phyloP scores from a whole-genome alignment of 2,329 filamentous ascomycete species.

The Penicillium sp. region DNA sequence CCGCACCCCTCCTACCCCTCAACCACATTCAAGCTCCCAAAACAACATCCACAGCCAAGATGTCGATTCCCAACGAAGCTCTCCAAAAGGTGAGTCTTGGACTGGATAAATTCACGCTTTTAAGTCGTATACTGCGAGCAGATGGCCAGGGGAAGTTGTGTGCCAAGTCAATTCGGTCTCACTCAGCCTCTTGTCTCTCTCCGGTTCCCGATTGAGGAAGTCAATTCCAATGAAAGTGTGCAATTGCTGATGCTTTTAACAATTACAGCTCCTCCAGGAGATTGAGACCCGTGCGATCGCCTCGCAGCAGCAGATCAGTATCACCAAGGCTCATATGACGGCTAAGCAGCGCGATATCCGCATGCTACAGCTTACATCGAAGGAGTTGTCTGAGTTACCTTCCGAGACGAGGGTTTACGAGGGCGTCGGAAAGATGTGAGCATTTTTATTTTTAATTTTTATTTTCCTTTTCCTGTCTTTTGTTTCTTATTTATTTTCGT shows the following conservation, averaged over 20 bases:
- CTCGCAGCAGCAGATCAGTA: conserved; percentile 82
- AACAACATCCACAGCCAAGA: conserved; percentile 36
- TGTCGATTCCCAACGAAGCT: conserved; percentile 91
- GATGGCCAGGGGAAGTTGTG: not conserved
- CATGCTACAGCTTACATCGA: conserved; percentile 75
- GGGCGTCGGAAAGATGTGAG: conserved; percentile 92
- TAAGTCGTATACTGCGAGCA: not conserved
- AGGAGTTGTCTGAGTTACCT: conserved; percentile 70
- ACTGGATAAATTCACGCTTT: not conserved
- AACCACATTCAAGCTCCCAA: conserved; percentile 9
- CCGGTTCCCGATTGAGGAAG: not conserved
- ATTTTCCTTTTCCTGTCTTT: too few species aligned
- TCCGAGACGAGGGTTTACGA: conserved; percentile 76
- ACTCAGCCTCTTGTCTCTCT: not conserved
- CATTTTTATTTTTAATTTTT: conserved; percentile 9
- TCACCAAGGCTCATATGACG: conserved; percentile 74
- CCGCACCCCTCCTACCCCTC: conserved; percentile 11
- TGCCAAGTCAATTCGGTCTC: conserved; percentile 1
- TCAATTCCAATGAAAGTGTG: not conserved
- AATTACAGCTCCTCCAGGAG: conserved; percentile 71
- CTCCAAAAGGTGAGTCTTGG: conserved; percentile 66
- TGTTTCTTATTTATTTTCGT: too few species aligned
- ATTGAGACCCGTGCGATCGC: conserved; percentile 82
- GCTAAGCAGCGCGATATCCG: conserved; percentile 82
- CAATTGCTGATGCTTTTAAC: conserved; percentile 8